Percentiles rank a stretch among this genome's conserved stretches.
Evolutionary conservation across 1,284 basidiomycete species (phyloP).

Genomic region (Cryptococcus sp.): DNA sequence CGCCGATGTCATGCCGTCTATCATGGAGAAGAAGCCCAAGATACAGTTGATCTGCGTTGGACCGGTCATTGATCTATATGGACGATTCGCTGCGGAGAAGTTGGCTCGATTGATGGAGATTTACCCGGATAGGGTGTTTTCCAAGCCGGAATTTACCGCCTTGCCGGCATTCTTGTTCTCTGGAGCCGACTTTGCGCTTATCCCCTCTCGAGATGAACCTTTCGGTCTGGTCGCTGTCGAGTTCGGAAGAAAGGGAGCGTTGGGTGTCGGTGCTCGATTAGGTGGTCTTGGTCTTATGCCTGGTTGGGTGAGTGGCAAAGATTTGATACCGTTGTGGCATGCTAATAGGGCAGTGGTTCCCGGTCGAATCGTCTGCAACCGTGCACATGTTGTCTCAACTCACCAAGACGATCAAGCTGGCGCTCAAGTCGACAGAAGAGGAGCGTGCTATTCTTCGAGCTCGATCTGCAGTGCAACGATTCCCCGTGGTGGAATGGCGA

Average conservation of each 20-base stretch:
- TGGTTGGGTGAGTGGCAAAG: conserved; percentile 71
- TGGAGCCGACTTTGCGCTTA: conserved; percentile 87
- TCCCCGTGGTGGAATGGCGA: conserved; percentile 94
- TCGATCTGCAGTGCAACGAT: conserved; percentile 84
- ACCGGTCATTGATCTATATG: conserved; percentile 88
- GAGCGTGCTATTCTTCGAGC: conserved; percentile 86
- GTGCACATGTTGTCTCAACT: conserved; percentile 91
- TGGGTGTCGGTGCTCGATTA: conserved; percentile 85
- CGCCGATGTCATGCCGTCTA: conserved; percentile 81
- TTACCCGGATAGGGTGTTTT: conserved; percentile 85
- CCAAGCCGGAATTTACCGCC: conserved; percentile 88
- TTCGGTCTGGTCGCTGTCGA: conserved; percentile 92
- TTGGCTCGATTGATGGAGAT: conserved; percentile 85
- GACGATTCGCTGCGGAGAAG: conserved; percentile 88
- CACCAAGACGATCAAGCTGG: conserved; percentile 87
- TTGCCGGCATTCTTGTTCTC: conserved; percentile 88
- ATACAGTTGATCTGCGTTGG: conserved; percentile 84
- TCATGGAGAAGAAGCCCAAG: conserved; percentile 77
- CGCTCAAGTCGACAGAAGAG: conserved; percentile 79
- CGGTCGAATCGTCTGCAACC: conserved; percentile 83
- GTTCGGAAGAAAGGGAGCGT: conserved; percentile 88
- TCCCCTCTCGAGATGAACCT: conserved; percentile 89
- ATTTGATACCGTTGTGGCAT: too few relatives aligned
- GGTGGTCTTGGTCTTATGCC: conserved; percentile 93
- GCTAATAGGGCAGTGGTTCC: conserved; percentile 97